Evolutionary conservation across 179 eudicot species (phyloP).

Genomic region (Camellia oleifera): DNA sequence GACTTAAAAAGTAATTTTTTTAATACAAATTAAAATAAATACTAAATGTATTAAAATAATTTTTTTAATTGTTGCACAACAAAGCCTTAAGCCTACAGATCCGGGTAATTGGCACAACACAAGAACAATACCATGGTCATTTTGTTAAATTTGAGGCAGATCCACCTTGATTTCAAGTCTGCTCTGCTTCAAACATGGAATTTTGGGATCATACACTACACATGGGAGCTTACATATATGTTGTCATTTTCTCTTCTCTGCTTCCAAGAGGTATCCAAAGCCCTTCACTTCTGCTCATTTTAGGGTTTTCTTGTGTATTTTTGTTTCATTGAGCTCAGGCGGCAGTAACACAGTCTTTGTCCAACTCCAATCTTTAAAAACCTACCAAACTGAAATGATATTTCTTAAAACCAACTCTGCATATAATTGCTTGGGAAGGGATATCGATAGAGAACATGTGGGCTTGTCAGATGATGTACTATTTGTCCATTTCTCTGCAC

Average conservation of each 20-base stretch:
- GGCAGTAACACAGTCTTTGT: neutral
- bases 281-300: constrained; percentile 1
- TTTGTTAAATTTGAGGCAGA: too few species aligned
- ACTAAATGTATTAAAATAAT: too few species aligned
- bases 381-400: neutral
- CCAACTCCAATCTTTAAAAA: neutral
- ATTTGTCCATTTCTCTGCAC: neutral
- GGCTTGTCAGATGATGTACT: neutral
- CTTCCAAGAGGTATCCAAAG: neutral
- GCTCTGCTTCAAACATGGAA: too few species aligned
- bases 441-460: neutral
- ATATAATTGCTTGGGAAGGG: neutral
- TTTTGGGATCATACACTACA: too few species aligned
- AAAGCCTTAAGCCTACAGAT: too few species aligned
- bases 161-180: too few species aligned
- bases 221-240: too few species aligned
- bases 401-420: neutral
- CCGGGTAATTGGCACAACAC: too few species aligned
- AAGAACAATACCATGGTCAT: too few species aligned
- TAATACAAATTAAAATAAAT: too few species aligned
- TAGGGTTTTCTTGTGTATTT: neutral
- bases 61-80: too few species aligned
- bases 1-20: too few species aligned
- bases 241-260: neutral
- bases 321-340: neutral